phyloP scores from a whole-genome alignment of 495 filamentous ascomycete genomes.

The Platismatia glauca region DNA sequence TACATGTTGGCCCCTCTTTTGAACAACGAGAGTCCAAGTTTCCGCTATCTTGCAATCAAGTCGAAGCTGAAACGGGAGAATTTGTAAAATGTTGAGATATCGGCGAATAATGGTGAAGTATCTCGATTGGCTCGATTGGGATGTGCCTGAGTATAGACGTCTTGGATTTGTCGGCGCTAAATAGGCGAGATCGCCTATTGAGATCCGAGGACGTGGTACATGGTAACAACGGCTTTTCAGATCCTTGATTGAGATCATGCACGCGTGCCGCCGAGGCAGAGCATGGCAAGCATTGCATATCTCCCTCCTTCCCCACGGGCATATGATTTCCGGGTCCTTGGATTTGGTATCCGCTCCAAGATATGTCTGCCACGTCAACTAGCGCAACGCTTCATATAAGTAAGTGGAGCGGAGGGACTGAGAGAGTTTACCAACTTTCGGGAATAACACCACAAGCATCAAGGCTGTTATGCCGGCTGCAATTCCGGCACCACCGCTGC shows the following conservation, averaged over 20 bases:
- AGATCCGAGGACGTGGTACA: background rate
- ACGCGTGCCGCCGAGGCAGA: background rate
- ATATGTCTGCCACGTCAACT: constrained; percentile 14
- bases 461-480: background rate
- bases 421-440: background rate
- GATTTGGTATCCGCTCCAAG: constrained; percentile 1
- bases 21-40: background rate
- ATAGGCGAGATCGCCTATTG: constrained; percentile 3
- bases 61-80: background rate
- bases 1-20: background rate
- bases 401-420: background rate
- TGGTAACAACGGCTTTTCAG: background rate
- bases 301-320: background rate
- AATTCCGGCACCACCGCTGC: too few relatives aligned
- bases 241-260: background rate
- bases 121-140: background rate
- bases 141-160: background rate
- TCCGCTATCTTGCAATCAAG: background rate
- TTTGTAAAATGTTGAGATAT: background rate
- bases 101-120: background rate
- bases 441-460: too few relatives aligned
- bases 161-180: background rate
- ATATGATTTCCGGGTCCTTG: constrained; percentile 4
- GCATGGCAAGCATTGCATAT: background rate
- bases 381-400: constrained; percentile 4